Conservation (phyloP, 179 eudicot species). For the Sideroxylon spinosum region DNA sequence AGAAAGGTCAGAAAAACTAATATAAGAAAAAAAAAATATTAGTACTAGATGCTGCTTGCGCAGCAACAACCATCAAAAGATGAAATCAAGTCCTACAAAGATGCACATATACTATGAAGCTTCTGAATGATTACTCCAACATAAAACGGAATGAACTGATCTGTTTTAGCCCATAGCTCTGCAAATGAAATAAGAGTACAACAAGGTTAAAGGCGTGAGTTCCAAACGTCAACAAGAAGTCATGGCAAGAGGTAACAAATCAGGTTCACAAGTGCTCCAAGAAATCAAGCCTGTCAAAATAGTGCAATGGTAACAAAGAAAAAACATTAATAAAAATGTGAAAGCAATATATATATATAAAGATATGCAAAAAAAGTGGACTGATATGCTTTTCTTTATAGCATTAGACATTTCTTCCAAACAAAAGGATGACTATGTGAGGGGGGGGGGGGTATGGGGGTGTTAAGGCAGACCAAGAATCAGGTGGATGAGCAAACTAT, state of each 20-base stretch:
- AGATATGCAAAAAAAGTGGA: constrained; percentile 3
- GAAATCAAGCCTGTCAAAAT: constrained; percentile 87
- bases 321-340: constrained; percentile 36
- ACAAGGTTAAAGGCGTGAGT: constrained; percentile 93
- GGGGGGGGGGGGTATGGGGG: background rate
- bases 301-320: constrained; percentile 46
- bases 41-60: background rate
- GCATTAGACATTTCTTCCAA: background rate
- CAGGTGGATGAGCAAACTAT: background rate
- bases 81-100: constrained; percentile 18
- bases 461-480: background rate
- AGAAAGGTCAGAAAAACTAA: background rate
- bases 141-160: constrained; percentile 20
- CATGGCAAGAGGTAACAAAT: constrained; percentile 70
- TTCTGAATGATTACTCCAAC: constrained; percentile 17
- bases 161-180: constrained; percentile 39
- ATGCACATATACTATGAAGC: constrained; percentile 3
- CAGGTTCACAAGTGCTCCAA: constrained; percentile 81
- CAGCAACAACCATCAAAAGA: constrained; percentile 5
- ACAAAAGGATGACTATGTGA: background rate
- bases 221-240: constrained; percentile 83
- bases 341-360: constrained; percentile 8
- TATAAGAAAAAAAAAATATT: background rate
- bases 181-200: constrained; percentile 86
- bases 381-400: background rate